phyloP scores from a whole-genome alignment of 768 basidiomycete genomes.

The Suillus subaureus region DNA sequence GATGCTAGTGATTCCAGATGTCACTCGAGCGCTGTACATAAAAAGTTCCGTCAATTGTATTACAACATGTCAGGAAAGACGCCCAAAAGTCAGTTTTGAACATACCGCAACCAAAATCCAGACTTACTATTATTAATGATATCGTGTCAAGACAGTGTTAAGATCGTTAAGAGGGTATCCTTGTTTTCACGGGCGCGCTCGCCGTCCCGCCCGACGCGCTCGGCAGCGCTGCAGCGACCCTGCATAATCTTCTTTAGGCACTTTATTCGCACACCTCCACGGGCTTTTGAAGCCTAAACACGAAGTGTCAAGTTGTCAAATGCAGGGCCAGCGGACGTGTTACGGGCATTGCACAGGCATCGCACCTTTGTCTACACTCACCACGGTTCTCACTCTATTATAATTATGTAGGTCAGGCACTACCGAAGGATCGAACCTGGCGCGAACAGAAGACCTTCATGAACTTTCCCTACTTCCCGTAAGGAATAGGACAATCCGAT shows the following conservation, averaged over 20 bases:
- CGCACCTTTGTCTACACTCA: not conserved
- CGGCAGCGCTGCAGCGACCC: not conserved
- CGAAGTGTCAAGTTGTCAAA: not conserved
- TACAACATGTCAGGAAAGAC: constrained; percentile 14
- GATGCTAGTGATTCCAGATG: not conserved
- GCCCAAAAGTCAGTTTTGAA: not conserved
- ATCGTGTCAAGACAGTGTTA: not conserved
- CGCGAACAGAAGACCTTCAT: not conserved
- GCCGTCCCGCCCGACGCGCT: not conserved
- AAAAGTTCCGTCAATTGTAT: constrained; percentile 9
- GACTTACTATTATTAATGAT: too few relatives aligned
- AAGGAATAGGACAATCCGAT: not conserved
- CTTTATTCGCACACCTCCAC: not conserved
- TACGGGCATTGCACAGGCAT: not conserved
- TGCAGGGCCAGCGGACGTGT: not conserved
- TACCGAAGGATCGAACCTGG: not conserved
- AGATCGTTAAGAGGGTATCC: not conserved
- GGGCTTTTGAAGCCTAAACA: not conserved
- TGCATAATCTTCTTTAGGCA: not conserved
- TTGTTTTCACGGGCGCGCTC: not conserved
- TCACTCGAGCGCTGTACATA: constrained; percentile 5
- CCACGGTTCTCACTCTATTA: not conserved
- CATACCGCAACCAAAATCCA: not conserved
- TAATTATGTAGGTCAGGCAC: not conserved
- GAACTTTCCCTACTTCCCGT: not conserved